Evolutionary conservation across 495 filamentous ascomycete genomes (phyloP).

Genomic region (Xylona heveae): DNA sequence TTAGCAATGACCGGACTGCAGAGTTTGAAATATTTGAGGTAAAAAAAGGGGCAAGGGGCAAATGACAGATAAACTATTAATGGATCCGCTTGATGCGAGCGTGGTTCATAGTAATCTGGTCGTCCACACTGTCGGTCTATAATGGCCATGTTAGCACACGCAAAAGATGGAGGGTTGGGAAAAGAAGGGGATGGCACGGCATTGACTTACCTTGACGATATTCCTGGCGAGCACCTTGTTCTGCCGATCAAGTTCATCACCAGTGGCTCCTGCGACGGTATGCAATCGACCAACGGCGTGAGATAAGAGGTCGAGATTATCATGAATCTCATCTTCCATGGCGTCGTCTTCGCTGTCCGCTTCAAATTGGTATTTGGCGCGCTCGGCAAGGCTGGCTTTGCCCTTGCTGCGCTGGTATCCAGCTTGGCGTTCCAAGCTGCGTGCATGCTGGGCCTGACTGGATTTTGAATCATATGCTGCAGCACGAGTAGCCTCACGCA

Average conservation of each 20-base stretch:
- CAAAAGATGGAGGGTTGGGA: background rate
- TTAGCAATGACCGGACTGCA: too few species aligned
- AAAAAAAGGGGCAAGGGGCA: too few species aligned
- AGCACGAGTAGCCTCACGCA: slow-evolving; percentile 41
- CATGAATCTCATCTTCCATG: slow-evolving; percentile 53
- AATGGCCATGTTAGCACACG: slow-evolving; percentile 4
- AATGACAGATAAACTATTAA: slow-evolving; percentile 10
- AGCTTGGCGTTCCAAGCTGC: slow-evolving; percentile 18
- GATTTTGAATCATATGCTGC: slow-evolving; percentile 36
- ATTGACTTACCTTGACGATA: slow-evolving; percentile 35
- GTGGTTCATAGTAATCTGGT: slow-evolving; percentile 47
- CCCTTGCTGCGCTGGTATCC: slow-evolving; percentile 11
- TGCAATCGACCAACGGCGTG: slow-evolving; percentile 42
- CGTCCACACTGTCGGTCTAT: slow-evolving; percentile 47
- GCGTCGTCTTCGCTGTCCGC: slow-evolving; percentile 56
- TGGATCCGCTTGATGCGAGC: slow-evolving; percentile 40
- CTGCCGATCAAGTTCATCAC: slow-evolving; percentile 51
- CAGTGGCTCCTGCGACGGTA: slow-evolving; percentile 42
- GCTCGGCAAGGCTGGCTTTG: slow-evolving; percentile 28
- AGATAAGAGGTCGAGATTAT: slow-evolving; percentile 36
- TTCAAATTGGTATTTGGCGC: slow-evolving; percentile 60
- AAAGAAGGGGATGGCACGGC: background rate
- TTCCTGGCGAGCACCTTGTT: slow-evolving; percentile 58
- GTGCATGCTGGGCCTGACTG: slow-evolving; percentile 19
- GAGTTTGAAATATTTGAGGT: too few species aligned